Percentiles rank a stretch among this genome's conserved stretches.
Conservation (phyloP, 768 basidiomycete species). For the Royoungia palumana region DNA sequence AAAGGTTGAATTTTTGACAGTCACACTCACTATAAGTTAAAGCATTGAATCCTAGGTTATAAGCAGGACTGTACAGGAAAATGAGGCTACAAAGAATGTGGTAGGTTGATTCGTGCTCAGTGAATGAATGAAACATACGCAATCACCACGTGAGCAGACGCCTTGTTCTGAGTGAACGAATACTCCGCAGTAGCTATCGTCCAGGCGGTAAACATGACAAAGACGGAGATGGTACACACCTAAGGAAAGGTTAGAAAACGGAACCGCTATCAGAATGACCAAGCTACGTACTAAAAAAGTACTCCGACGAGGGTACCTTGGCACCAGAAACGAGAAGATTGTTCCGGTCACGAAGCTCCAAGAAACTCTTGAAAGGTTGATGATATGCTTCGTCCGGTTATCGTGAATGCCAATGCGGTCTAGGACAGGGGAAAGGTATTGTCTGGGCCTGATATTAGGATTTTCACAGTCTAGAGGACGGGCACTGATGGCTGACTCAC, state of each 20-base stretch:
- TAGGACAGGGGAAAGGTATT: slow-evolving; percentile 9
- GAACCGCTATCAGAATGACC: not conserved
- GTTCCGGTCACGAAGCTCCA: slow-evolving; percentile 12
- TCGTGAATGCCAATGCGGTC: slow-evolving; percentile 21
- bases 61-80: slow-evolving; percentile 16
- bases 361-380: slow-evolving; percentile 10
- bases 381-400: slow-evolving; percentile 14
- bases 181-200: slow-evolving; percentile 20
- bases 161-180: slow-evolving; percentile 7
- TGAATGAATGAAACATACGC: not conserved
- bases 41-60: slow-evolving; percentile 9
- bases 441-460: slow-evolving; percentile 5
- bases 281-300: slow-evolving; percentile 13
- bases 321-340: slow-evolving; percentile 1
- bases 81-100: slow-evolving; percentile 7
- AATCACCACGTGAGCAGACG: slow-evolving; percentile 7
- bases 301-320: slow-evolving; percentile 17
- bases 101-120: not conserved
- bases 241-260: not conserved
- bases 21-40: slow-evolving; percentile 9
- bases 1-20: no score
- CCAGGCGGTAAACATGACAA: slow-evolving; percentile 15
- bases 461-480: no score
- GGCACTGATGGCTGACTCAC: not conserved
- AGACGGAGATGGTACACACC: slow-evolving; percentile 15